phyloP scores from a whole-genome alignment of 2,329 filamentous ascomycete genomes.

The Trichothecium roseum region DNA sequence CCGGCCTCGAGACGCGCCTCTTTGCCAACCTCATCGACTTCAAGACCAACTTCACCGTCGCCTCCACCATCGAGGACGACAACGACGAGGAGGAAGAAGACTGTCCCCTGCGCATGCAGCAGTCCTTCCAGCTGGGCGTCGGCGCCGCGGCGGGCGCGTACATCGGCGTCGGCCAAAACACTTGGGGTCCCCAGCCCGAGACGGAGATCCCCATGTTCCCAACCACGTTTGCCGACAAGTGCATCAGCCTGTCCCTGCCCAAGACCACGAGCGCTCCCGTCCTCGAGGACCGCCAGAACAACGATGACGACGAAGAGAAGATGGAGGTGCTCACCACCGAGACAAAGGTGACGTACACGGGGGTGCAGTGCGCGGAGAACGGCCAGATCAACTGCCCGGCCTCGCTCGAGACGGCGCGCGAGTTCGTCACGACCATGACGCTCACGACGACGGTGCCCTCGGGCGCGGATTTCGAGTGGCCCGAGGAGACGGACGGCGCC shows the following conservation, averaged over 20 bases:
- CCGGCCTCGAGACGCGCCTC: constrained; percentile 36
- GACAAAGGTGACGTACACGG: constrained; percentile 29
- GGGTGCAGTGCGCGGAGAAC: constrained; percentile 29
- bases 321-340: constrained; percentile 28
- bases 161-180: constrained; percentile 27
- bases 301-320: constrained; percentile 12
- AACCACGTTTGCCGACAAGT: constrained; percentile 35
- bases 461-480: constrained; percentile 27
- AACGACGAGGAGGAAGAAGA: constrained; percentile 16
- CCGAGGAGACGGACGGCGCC: constrained; percentile 18
- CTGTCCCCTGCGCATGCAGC: constrained; percentile 34
- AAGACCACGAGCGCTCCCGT: constrained; percentile 1
- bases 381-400: constrained; percentile 38
- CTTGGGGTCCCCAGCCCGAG: constrained; percentile 38
- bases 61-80: constrained; percentile 12
- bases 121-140: constrained; percentile 40
- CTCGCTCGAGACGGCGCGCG: constrained; percentile 34
- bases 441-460: constrained; percentile 27
- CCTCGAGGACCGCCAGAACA: neutral
- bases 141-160: constrained; percentile 45
- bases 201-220: constrained; percentile 41
- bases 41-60: constrained; percentile 36
- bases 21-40: constrained; percentile 45
- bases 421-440: constrained; percentile 25
- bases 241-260: constrained; percentile 13